Base-by-base conservation (phyloP, 2,329 filamentous ascomycete species). In the Fusarium odoratissimum region DNA sequence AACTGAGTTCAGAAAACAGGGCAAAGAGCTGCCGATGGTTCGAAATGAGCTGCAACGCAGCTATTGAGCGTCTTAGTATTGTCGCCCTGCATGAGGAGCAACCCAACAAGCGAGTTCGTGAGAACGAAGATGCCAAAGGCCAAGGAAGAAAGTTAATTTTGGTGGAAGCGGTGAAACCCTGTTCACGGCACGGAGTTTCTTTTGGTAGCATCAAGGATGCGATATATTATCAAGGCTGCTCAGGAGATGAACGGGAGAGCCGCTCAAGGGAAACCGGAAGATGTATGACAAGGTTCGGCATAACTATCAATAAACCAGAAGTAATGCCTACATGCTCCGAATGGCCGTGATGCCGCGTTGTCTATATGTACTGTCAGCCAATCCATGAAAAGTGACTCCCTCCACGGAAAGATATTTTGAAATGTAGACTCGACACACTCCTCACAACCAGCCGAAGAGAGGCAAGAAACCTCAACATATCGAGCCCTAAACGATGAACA, bases 271-370 rank as follows among this genome's bases (percentile, higher is more conserved):
- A 21, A n/a, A 1, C 7, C 4, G 19, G 5, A 5, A 17, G 3
- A 31, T 48, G 8, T 23, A 31, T 31, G 5, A 48, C 6, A 14
- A 3, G 10, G 8, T 33, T 35, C 46, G 9, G 2, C n/a, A 9
- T 19, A 23, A 9, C 6, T 16, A 4, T 52, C 0, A 52, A 9
- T n/a, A 40, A n/a, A 0, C 13, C 37, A 23, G 14, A 41, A 13
- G 16, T 2, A 0, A 41, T 21, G 8, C 3, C 19, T 2, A 21
- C 2, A 9, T 7, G 6, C 11, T n/a, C 4, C 4, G 4, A 14
- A 25, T 5, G 6, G 14, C 0, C 16, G 16, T 19, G 16, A 10
- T 19, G 21, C 6, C 8, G 3, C 1, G 21, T 1, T 31, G 21
- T 19, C 16, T 14, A 16, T 2, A 8, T 8, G 21, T 19, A 8